phyloP scores from a whole-genome alignment of 78 protist genomes.

The Mastigamoeba balamuthi region DNA sequence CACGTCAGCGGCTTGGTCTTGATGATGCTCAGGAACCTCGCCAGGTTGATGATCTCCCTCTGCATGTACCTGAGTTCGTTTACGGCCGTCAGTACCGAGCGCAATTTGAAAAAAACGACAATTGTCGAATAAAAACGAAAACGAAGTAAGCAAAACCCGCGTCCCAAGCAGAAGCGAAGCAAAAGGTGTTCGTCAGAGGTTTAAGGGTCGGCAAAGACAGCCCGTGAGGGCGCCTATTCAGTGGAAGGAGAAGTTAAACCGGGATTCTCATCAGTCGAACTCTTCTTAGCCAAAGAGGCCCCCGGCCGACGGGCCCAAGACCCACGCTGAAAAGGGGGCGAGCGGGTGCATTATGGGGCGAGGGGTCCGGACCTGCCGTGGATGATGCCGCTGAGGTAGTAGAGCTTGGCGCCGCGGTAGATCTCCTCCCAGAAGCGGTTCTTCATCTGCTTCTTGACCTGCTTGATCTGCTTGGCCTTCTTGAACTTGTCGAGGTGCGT shows the following conservation, averaged over 20 bases:
- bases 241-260: too few relatives aligned
- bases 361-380: too few relatives aligned
- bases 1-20: constrained; percentile 85
- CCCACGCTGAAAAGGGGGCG: too few relatives aligned
- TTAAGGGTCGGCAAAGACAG: not conserved
- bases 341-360: too few relatives aligned
- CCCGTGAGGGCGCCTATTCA: too few relatives aligned
- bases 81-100: not conserved
- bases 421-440: constrained; percentile 95
- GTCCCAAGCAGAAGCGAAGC: not conserved
- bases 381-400: constrained; percentile 83
- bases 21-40: constrained; percentile 86
- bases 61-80: constrained; percentile 57
- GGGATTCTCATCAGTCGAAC: too few relatives aligned
- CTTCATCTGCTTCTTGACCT: constrained; percentile 77
- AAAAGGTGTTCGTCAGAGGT: not conserved
- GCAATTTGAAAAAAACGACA: not conserved
- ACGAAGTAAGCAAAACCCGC: not conserved
- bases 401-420: constrained; percentile 94
- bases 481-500: constrained; percentile 93
- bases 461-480: constrained; percentile 59
- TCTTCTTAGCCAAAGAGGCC: too few relatives aligned
- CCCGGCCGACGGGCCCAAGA: too few relatives aligned
- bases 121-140: not conserved
- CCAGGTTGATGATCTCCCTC: constrained; percentile 84